Conservation (phyloP, 176 grass and related monocot genomes). For the Oryza meridionalis region DNA sequence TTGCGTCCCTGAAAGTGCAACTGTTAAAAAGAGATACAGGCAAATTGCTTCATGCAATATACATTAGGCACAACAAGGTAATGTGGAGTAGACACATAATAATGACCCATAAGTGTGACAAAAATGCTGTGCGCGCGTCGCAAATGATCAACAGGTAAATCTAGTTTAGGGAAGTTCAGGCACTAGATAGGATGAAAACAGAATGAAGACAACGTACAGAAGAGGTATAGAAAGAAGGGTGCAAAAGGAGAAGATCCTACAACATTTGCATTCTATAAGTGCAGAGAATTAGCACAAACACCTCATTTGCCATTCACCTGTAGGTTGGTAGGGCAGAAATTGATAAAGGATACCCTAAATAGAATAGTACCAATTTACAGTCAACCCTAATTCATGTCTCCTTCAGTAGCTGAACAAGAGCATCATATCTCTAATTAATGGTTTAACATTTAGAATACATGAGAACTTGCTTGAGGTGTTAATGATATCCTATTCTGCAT, state of each 20-base stretch:
- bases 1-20: conserved; percentile 71
- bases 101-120: background rate
- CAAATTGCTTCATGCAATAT: background rate
- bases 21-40: background rate
- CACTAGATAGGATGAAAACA: background rate
- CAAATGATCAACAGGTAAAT: conserved; percentile 12
- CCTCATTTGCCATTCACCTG: background rate
- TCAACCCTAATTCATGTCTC: background rate
- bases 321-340: background rate
- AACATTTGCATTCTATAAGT: background rate
- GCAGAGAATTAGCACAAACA: conserved; percentile 14
- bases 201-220: background rate
- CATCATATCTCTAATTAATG: background rate
- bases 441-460: background rate
- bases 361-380: background rate
- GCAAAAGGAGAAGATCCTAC: background rate
- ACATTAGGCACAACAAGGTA: background rate
- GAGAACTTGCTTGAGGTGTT: background rate
- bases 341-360: background rate
- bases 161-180: background rate
- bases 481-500: background rate
- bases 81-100: conserved; percentile 13
- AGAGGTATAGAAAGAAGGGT: background rate
- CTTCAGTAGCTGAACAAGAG: background rate
- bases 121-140: background rate